These are phyloP conservation scores for Chlorophyllum brunneum DNA, from an alignment of 768 basidiomycete genomes.

Conservation along the genomic window DNA sequence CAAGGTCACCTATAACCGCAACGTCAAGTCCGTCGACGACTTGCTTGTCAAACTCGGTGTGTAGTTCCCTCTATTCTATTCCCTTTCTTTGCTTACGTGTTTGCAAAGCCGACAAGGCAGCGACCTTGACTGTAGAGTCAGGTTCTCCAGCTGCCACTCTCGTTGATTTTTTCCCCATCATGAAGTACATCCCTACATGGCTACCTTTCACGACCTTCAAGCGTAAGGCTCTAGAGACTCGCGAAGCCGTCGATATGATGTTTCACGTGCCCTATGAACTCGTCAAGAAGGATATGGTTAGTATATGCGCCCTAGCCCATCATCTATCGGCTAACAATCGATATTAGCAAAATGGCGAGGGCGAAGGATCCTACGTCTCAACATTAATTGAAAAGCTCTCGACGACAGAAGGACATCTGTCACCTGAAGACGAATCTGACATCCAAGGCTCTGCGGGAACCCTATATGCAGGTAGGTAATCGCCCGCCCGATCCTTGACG, in stretches of 20 bases:
- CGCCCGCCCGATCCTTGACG: not conserved
- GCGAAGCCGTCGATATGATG: slow-evolving; percentile 42
- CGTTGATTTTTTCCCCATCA: slow-evolving; percentile 46
- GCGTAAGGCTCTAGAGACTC: slow-evolving; percentile 36
- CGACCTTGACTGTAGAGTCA: slow-evolving; percentile 40
- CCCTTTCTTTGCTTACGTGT: slow-evolving; percentile 8
- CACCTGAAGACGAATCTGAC: slow-evolving; percentile 43
- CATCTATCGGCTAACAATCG: slow-evolving; percentile 8
- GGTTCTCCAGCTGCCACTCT: slow-evolving; percentile 43
- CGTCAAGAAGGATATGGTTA: slow-evolving; percentile 47
- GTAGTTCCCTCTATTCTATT: slow-evolving; percentile 7
- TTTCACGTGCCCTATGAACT: slow-evolving; percentile 48
- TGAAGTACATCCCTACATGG: slow-evolving; percentile 50
- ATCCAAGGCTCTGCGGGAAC: slow-evolving; percentile 57
- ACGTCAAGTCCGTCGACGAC: slow-evolving; percentile 41
- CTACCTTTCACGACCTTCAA: slow-evolving; percentile 46
- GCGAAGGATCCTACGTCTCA: slow-evolving; percentile 42
- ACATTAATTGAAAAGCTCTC: slow-evolving; percentile 37
- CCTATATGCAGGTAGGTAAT: slow-evolving; percentile 40
- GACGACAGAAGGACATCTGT: slow-evolving; percentile 26
- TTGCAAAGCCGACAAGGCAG: slow-evolving; percentile 39
- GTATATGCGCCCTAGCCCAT: slow-evolving; percentile 11
- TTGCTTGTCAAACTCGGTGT: slow-evolving; percentile 39
- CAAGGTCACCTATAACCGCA: slow-evolving; percentile 45
- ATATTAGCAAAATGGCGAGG: slow-evolving; percentile 36